A percentile compares a stretch with the other conserved stretches of the same genome.
These are phyloP conservation scores for Nematocida displodere DNA, from an alignment of 371 early-diverging fungal species.

Conservation along the genomic window DNA sequence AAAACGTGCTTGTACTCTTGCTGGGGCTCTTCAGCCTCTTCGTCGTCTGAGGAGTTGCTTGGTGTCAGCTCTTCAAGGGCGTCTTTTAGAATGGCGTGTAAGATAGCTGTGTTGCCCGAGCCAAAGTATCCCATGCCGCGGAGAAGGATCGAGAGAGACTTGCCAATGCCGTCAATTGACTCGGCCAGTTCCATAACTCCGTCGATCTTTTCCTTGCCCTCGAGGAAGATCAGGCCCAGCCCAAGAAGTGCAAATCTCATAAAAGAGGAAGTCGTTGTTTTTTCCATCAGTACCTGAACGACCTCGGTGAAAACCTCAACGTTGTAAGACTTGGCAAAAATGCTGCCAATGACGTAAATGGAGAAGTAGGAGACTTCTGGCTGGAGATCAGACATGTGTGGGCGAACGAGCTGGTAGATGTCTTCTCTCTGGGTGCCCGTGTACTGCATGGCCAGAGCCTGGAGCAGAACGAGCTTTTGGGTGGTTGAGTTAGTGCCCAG, in stretches of 20 bases:
- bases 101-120: constrained; percentile 52
- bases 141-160: constrained; percentile 47
- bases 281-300: constrained; percentile 45
- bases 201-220: constrained; percentile 37
- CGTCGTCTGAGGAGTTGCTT: constrained; percentile 13
- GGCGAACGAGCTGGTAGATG: constrained; percentile 6
- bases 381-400: constrained; percentile 20
- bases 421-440: constrained; percentile 34
- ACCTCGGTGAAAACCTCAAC: constrained; percentile 52
- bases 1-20: constrained; percentile 39
- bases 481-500: constrained; percentile 30
- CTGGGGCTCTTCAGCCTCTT: not conserved
- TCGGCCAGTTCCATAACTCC: constrained; percentile 30
- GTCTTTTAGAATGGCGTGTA: constrained; percentile 59
- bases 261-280: constrained; percentile 39
- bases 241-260: constrained; percentile 57
- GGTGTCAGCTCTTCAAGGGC: constrained; percentile 55
- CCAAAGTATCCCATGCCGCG: constrained; percentile 53
- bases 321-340: constrained; percentile 51
- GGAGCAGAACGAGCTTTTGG: constrained; percentile 49
- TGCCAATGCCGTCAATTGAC: constrained; percentile 17
- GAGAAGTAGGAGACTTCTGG: constrained; percentile 49
- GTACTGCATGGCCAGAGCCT: constrained; percentile 45
- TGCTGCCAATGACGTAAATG: constrained; percentile 53
- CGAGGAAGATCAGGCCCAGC: constrained; percentile 57